phyloP scores from a whole-genome alignment of 495 filamentous ascomycete genomes.

The Penicillium fimorum region DNA sequence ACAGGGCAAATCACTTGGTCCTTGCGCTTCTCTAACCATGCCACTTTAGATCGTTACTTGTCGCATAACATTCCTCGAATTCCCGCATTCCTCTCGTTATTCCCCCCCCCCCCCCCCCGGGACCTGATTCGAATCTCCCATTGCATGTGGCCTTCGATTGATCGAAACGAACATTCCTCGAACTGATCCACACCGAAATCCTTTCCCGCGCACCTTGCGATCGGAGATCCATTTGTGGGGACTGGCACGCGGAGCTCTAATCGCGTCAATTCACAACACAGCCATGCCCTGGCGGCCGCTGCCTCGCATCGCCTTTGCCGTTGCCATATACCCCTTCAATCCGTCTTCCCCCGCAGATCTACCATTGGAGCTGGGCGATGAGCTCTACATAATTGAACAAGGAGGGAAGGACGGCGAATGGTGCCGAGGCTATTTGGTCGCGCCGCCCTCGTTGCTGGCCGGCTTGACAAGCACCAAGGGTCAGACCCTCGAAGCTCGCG shows the following conservation, averaged over 20 bases:
- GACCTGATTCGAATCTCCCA: slow-evolving; percentile 12
- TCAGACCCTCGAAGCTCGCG: slow-evolving; percentile 88
- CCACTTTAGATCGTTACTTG: slow-evolving; percentile 23
- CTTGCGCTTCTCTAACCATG: slow-evolving; percentile 20
- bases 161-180: slow-evolving; percentile 27
- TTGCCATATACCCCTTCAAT: slow-evolving; percentile 89
- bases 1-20: slow-evolving; percentile 6
- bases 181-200: slow-evolving; percentile 5
- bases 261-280: slow-evolving; percentile 18
- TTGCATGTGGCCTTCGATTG: slow-evolving; percentile 38
- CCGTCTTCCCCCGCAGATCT: slow-evolving; percentile 85
- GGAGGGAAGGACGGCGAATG: slow-evolving; percentile 81
- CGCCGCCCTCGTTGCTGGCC: slow-evolving; percentile 87
- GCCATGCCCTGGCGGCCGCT: slow-evolving; percentile 95
- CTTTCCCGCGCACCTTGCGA: slow-evolving; percentile 13
- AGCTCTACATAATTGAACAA: slow-evolving; percentile 97
- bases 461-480: slow-evolving; percentile 90
- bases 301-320: slow-evolving; percentile 94
- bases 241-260: slow-evolving; percentile 11
- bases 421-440: slow-evolving; percentile 93
- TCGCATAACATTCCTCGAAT: slow-evolving; percentile 21
- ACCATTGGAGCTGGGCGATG: slow-evolving; percentile 96
- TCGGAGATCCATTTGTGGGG: slow-evolving; percentile 22
- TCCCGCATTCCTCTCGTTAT: slow-evolving; percentile 11
- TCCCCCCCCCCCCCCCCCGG: not conserved